A percentile compares a stretch with the other conserved stretches of the same genome.
These are phyloP conservation scores for Coelastrella sp. DNA, from an alignment of 139 green algal species.

Conservation along the genomic window DNA sequence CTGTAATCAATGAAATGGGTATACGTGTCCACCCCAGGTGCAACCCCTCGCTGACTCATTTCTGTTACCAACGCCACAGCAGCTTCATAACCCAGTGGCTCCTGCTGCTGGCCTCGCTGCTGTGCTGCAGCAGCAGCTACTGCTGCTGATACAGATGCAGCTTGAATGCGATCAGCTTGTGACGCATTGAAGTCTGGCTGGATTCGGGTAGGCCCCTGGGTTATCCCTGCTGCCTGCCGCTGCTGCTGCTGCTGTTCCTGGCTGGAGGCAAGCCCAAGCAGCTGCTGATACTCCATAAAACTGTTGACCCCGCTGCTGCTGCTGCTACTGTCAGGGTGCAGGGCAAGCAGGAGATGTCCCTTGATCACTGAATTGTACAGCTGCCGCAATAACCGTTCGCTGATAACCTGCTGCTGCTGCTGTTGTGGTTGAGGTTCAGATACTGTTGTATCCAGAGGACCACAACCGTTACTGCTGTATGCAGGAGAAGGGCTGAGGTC, in stretches of 20 bases:
- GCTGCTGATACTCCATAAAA: conserved; percentile 15
- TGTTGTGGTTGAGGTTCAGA: neutral
- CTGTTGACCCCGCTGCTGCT: conserved; percentile 42
- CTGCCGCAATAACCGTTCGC: conserved; percentile 2
- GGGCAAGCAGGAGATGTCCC: conserved; percentile 27
- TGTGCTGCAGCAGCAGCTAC: neutral
- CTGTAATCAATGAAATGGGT: conserved; percentile 58
- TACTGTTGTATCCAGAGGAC: too few species aligned
- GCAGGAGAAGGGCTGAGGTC: neutral
- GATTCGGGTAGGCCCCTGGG: too few species aligned
- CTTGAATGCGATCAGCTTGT: neutral
- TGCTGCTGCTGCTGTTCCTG: too few species aligned
- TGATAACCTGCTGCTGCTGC: neutral
- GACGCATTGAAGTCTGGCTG: neutral
- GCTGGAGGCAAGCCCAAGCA: neutral
- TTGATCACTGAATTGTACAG: conserved; percentile 41
- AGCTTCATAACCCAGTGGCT: neutral
- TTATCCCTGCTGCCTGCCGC: too few species aligned
- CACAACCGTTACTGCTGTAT: neutral
- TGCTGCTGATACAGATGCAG: conserved; percentile 54
- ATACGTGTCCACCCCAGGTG: conserved; percentile 61
- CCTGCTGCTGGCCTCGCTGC: conserved; percentile 18
- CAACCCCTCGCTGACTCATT: conserved; percentile 56
- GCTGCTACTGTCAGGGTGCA: neutral
- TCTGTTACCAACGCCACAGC: conserved; percentile 36